phyloP scores from a whole-genome alignment of 768 basidiomycete genomes.

The Brasilioporus rufonigricans region DNA sequence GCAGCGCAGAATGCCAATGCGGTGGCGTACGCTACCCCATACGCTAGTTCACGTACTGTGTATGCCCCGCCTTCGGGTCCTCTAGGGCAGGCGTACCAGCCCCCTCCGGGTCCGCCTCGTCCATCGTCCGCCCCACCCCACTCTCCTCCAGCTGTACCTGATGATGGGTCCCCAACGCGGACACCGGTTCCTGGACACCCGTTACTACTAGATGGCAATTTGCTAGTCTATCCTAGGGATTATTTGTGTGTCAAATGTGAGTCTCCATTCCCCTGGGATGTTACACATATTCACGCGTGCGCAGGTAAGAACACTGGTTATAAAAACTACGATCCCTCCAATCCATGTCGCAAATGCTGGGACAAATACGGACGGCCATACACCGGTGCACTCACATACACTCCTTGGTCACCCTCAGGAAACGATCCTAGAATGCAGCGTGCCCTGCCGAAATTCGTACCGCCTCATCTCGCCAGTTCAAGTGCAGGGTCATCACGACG shows the following conservation, averaged over 20 bases:
- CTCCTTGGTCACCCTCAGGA: conserved; percentile 35
- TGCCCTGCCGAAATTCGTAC: conserved; percentile 24
- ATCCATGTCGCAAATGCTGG: conserved; percentile 78
- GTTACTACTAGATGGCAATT: conserved; percentile 54
- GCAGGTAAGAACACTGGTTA: conserved; percentile 74
- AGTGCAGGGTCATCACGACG: background rate
- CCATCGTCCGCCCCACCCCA: conserved; percentile 15
- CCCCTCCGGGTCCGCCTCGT: background rate
- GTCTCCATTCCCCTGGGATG: conserved; percentile 3
- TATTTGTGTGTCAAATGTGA: conserved; percentile 68
- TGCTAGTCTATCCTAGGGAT: conserved; percentile 69
- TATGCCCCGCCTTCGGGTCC: conserved; percentile 15
- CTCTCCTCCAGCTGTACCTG: conserved; percentile 22
- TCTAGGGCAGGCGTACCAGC: background rate
- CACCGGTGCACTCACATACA: conserved; percentile 56
- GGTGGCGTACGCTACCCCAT: conserved; percentile 21
- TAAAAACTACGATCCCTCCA: conserved; percentile 61
- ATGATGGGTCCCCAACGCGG: conserved; percentile 63
- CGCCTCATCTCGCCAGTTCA: conserved; percentile 17
- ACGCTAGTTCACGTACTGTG: background rate
- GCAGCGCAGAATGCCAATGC: conserved; percentile 15
- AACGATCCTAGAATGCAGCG: conserved; percentile 29
- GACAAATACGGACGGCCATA: conserved; percentile 61
- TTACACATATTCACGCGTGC: background rate
- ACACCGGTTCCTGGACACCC: conserved; percentile 66